Conservation (phyloP, 2,329 filamentous ascomycete genomes). For the Scedosporium dehoogii region DNA sequence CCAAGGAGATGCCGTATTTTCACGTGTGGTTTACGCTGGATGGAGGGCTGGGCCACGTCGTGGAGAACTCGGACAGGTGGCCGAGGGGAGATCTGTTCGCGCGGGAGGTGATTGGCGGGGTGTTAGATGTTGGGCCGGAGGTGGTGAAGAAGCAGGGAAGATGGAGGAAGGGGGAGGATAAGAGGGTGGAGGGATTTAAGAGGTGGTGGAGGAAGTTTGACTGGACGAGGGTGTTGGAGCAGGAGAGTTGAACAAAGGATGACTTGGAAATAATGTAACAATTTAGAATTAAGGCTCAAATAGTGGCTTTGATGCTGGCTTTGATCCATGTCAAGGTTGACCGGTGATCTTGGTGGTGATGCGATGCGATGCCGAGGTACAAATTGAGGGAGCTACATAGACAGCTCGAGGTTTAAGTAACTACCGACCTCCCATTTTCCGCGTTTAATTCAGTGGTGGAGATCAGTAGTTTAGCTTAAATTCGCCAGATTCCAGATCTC, state of each 20-base stretch:
- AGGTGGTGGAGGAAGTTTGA: conserved; percentile 89
- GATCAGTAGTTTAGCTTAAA: too few species aligned
- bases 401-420: conserved; percentile 10
- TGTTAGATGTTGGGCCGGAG: conserved; percentile 74
- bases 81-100: conserved; percentile 88
- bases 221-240: conserved; percentile 56
- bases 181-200: conserved; percentile 66
- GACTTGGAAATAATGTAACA: background rate
- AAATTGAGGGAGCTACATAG: conserved; percentile 5
- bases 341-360: background rate
- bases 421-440: too few species aligned
- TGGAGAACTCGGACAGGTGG: conserved; percentile 80
- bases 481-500: too few species aligned
- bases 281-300: background rate
- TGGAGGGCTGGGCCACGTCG: conserved; percentile 82
- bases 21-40: conserved; percentile 94
- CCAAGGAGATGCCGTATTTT: conserved; percentile 97
- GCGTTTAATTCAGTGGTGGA: too few species aligned
- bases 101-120: conserved; percentile 82
- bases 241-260: conserved; percentile 14
- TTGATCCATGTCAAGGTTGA: too few species aligned
- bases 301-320: too few species aligned
- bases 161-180: conserved; percentile 65
- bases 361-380: background rate
- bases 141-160: conserved; percentile 83